Conservation (phyloP, 352 stramenopile species). For the Pythium dissotocum region DNA sequence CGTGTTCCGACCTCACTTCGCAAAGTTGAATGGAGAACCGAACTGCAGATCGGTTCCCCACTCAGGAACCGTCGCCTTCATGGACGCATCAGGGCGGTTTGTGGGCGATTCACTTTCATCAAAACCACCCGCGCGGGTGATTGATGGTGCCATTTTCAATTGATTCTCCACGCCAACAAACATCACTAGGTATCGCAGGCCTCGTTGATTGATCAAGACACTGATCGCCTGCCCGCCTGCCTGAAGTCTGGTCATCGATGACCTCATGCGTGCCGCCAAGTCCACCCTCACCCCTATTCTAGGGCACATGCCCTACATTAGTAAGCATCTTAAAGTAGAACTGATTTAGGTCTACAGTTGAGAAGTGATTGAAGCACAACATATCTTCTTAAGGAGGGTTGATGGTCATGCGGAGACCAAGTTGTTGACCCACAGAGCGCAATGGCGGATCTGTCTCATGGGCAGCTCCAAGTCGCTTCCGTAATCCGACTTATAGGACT, state of each 20-base stretch:
- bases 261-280: too few species aligned
- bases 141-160: not conserved
- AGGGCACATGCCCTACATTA: too few species aligned
- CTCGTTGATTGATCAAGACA: not conserved
- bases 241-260: too few species aligned
- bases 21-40: not conserved
- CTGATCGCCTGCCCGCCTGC: too few species aligned
- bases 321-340: not conserved
- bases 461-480: not conserved
- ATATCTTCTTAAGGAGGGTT: not conserved
- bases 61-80: not conserved
- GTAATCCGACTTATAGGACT: not conserved
- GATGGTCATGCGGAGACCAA: not conserved
- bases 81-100: not conserved
- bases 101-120: not conserved
- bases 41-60: not conserved
- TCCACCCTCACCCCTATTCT: too few species aligned
- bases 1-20: not conserved
- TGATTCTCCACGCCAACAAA: too few species aligned
- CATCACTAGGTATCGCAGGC: too few species aligned
- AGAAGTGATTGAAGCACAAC: not conserved
- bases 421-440: not conserved
- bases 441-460: not conserved
- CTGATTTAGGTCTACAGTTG: not conserved
- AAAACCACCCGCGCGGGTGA: not conserved